Evolutionary conservation across 208 protist genomes (phyloP), one percentile per base, ranked within the genome.

Genomic region (Crithidia thermophila): DNA sequence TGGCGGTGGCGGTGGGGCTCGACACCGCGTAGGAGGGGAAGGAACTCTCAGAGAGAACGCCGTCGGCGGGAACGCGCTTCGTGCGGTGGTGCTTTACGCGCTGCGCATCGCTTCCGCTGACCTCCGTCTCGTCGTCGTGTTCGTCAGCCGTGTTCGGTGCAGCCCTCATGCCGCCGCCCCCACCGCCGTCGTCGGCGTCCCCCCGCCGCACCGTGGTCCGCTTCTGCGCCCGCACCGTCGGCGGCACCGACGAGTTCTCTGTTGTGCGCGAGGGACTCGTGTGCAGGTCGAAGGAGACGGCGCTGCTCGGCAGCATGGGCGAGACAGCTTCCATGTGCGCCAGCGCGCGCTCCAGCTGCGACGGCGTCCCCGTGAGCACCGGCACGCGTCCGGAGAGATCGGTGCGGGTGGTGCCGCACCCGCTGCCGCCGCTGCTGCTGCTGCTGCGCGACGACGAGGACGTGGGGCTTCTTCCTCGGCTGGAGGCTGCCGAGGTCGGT

Each of bases 261-360:
- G 36, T 42, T 27, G 58, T 33, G 2, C 34, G 36, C 27, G 67
- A 52, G 5, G 43, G 51, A n/a, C 45, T 55, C n/a, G 18, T 33
- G 67, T 52, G 59, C 9, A 61, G 45, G 37, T 75, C 69, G 55
- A 75, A 75, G 61, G 69, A 75, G 0, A 50, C 43, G 36, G 21
- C 34, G 36, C 69, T 75, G 69, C 69, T 75, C 0, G 57, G 69
- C 45, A n/a, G 69, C 20, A 52, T 69, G 5, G 60, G 53, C 5
- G 61, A 69, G 43, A 75, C 21, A 21, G 69, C 52, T 37, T 75
- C 69, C 69, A 75, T 75, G 31, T 60, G 55, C 0, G 60, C 69
- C 14, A 75, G 53, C 9, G 69, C 62, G 0, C 27, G 40, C 53
- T 68, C 52, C 55, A 69, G 45, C 69, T 75, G 61, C 53, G 45